A percentile compares a stretch with the other conserved stretches of the same genome.
Evolutionary conservation across 805 yeast genomes (phyloP).

Genomic region (Sugiyamaella mastotermitis): DNA sequence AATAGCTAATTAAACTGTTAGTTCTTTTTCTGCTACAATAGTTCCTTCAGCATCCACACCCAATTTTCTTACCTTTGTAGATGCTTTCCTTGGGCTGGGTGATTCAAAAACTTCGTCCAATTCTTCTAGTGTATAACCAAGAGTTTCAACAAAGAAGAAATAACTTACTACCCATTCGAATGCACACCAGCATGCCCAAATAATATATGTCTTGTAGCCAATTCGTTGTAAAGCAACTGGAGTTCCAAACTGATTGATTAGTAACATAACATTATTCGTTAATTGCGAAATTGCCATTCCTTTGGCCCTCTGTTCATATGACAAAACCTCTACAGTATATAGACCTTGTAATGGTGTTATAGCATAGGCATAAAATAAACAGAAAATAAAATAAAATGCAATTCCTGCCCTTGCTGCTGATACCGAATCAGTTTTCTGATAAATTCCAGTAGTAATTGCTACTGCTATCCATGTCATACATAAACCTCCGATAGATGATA

Average conservation of each 20-base stretch:
- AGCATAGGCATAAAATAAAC: slow-evolving; percentile 18
- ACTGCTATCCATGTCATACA: slow-evolving; percentile 17
- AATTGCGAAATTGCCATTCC: slow-evolving; percentile 20
- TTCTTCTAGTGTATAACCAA: slow-evolving; percentile 72
- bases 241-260: slow-evolving; percentile 22
- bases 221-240: slow-evolving; percentile 28
- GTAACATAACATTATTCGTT: slow-evolving; percentile 25
- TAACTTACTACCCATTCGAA: slow-evolving; percentile 40
- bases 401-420: slow-evolving; percentile 13
- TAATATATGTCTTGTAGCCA: slow-evolving; percentile 28
- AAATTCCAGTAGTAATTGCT: slow-evolving; percentile 24
- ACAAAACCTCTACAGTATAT: slow-evolving; percentile 26
- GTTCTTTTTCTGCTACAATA: slow-evolving; percentile 1
- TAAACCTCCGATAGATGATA: slow-evolving; percentile 4
- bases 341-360: slow-evolving; percentile 34
- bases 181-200: slow-evolving; percentile 27
- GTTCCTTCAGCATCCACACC: slow-evolving; percentile 2
- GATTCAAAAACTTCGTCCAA: slow-evolving; percentile 53
- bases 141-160: slow-evolving; percentile 67
- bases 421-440: slow-evolving; percentile 23
- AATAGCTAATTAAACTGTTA: too few species aligned
- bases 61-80: neutral
- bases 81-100: slow-evolving; percentile 3
- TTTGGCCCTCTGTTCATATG: slow-evolving; percentile 26
- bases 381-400: slow-evolving; percentile 11